Conservation (phyloP, 148 eudicot genomes). For the Chenopodium suecicum region DNA sequence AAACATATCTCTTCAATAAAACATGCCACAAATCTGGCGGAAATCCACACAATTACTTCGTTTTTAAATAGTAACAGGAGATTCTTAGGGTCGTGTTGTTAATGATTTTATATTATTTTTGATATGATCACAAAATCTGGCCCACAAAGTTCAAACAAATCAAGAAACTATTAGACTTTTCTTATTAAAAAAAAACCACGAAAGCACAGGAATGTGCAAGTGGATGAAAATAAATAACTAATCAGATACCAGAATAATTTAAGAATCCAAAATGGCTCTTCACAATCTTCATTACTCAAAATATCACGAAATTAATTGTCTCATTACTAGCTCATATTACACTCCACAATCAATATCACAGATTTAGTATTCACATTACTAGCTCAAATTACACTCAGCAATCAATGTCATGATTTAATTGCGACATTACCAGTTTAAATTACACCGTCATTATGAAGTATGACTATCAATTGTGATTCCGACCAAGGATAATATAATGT, state of each 20-base stretch:
- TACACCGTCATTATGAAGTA: background rate
- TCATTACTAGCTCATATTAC: too few relatives aligned
- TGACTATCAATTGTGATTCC: too few relatives aligned
- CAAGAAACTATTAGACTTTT: slow-evolving; percentile 1
- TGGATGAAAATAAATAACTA: slow-evolving; percentile 6
- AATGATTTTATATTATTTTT: background rate
- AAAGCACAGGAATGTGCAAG: slow-evolving; percentile 10
- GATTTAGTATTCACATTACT: background rate
- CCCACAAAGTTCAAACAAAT: slow-evolving; percentile 1
- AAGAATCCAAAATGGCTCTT: slow-evolving; percentile 16
- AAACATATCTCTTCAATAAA: background rate
- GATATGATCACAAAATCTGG: slow-evolving; percentile 5
- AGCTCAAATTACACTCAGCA: too few relatives aligned
- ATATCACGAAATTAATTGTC: background rate
- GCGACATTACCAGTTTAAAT: background rate
- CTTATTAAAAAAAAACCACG: background rate
- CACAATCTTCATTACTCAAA: slow-evolving; percentile 9
- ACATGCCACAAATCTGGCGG: background rate
- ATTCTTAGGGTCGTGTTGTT: background rate
- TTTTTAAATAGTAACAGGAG: background rate
- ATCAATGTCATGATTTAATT: too few relatives aligned
- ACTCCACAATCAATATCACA: too few relatives aligned
- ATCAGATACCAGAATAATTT: slow-evolving; percentile 6
- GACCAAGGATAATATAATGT: too few relatives aligned
- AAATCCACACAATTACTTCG: background rate